Percentiles rank a stretch among this genome's conserved stretches.
phyloP scores from a whole-genome alignment of 768 basidiomycete genomes.

The Daedaleopsis sinensis region DNA sequence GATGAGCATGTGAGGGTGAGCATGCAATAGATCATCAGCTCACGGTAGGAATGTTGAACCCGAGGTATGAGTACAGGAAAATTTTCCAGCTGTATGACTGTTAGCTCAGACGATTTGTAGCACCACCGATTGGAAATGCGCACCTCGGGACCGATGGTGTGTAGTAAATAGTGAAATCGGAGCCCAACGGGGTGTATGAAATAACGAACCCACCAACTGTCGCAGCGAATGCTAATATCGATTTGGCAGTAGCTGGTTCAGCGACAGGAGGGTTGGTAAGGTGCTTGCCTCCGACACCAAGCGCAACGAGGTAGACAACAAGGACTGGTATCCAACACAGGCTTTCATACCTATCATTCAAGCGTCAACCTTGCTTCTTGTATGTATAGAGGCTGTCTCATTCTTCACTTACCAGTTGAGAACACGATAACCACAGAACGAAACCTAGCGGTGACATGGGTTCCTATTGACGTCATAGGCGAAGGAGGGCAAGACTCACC shows the following conservation, averaged over 20 bases:
- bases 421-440: slow-evolving; percentile 70
- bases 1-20: background rate
- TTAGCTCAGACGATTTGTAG: background rate
- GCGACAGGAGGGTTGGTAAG: slow-evolving; percentile 51
- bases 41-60: slow-evolving; percentile 64
- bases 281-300: slow-evolving; percentile 76
- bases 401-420: slow-evolving; percentile 49
- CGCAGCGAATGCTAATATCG: slow-evolving; percentile 66
- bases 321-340: slow-evolving; percentile 78
- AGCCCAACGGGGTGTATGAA: slow-evolving; percentile 60
- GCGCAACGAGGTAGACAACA: slow-evolving; percentile 69
- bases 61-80: slow-evolving; percentile 66
- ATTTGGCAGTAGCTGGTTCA: slow-evolving; percentile 54
- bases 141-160: slow-evolving; percentile 60
- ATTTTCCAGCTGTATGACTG: slow-evolving; percentile 50
- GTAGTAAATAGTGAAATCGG: slow-evolving; percentile 80
- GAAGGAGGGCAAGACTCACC: slow-evolving; percentile 34
- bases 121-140: slow-evolving; percentile 1
- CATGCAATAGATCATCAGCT: slow-evolving; percentile 25
- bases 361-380: background rate
- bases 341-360: slow-evolving; percentile 63
- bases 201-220: slow-evolving; percentile 76
- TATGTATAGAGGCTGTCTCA: background rate
- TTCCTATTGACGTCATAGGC: background rate
- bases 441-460: slow-evolving; percentile 40